Evolutionary conservation across 371 early-diverging fungal genomes (phyloP).

Genomic region (Haplosporangium sp.): DNA sequence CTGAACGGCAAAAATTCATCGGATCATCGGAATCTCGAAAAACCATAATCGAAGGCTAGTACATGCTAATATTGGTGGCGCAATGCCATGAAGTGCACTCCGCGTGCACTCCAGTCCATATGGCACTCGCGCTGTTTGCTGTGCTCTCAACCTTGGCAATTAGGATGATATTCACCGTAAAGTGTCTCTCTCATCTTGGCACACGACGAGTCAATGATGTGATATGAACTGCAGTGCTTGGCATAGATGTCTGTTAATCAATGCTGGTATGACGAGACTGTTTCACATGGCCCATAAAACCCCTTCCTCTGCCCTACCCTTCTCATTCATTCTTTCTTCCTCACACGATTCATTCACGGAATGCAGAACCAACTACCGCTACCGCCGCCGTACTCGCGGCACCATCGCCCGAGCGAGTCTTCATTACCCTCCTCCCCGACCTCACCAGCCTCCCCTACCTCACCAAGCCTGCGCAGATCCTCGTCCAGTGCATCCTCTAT

Average conservation of each 20-base stretch:
- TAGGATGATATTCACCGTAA: background rate
- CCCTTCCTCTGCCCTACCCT: conserved; percentile 3
- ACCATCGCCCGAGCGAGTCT: background rate
- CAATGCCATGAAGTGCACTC: too few relatives aligned
- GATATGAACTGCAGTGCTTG: too few relatives aligned
- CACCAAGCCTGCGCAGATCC: conserved; percentile 13
- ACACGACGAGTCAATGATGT: background rate
- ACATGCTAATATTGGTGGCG: too few relatives aligned
- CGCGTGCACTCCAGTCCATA: too few relatives aligned
- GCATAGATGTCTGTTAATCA: too few relatives aligned
- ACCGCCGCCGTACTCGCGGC: conserved; percentile 40
- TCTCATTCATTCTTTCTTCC: background rate
- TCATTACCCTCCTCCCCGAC: conserved; percentile 9
- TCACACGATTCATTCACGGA: background rate
- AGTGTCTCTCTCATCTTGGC: conserved; percentile 3
- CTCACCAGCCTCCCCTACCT: conserved; percentile 24
- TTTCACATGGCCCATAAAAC: background rate
- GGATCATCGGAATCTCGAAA: too few relatives aligned
- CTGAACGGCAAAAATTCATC: too few relatives aligned
- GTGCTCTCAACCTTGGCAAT: too few relatives aligned
- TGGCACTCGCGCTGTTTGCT: too few relatives aligned
- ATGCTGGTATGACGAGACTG: too few relatives aligned
- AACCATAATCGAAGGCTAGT: too few relatives aligned
- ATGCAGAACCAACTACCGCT: conserved; percentile 12
- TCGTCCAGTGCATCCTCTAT: conserved; percentile 29